Percentiles rank a stretch among this genome's conserved stretches.
phyloP scores from a whole-genome alignment of 352 stramenopile species.

The Globisporangium rhizosaccharum region DNA sequence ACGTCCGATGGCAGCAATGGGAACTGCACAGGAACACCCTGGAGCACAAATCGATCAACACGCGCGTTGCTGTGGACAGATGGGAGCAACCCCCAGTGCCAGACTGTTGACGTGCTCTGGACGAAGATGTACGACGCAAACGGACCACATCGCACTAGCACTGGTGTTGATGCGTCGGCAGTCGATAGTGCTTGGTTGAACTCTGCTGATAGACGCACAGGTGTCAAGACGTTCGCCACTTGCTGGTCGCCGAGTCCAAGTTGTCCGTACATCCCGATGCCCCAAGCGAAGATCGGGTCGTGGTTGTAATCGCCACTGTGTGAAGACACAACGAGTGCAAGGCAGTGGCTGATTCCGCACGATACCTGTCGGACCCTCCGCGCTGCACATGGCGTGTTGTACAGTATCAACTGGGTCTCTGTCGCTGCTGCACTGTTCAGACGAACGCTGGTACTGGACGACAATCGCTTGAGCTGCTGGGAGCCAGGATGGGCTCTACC shows the following conservation, averaged over 20 bases:
- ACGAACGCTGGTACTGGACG: background rate
- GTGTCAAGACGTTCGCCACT: slow-evolving; percentile 15
- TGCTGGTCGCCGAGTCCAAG: slow-evolving; percentile 31
- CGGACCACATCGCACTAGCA: slow-evolving; percentile 24
- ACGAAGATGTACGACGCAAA: slow-evolving; percentile 28
- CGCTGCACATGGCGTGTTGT: background rate
- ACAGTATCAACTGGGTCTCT: background rate
- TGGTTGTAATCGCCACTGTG: background rate
- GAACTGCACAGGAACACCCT: slow-evolving; percentile 10
- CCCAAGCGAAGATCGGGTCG: slow-evolving; percentile 26
- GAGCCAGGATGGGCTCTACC: slow-evolving; percentile 13
- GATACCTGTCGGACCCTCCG: slow-evolving; percentile 24
- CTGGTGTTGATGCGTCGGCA: background rate
- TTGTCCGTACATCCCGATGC: slow-evolving; percentile 35
- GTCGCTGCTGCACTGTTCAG: no score
- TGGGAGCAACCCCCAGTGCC: slow-evolving; percentile 32
- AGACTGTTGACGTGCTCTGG: slow-evolving; percentile 15
- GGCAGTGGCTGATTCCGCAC: slow-evolving; percentile 36
- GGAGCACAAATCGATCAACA: slow-evolving; percentile 7
- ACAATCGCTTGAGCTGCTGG: slow-evolving; percentile 17
- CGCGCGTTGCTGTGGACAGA: background rate
- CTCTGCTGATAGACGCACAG: slow-evolving; percentile 9
- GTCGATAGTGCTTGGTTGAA: slow-evolving; percentile 14
- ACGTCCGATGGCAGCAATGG: slow-evolving; percentile 14
- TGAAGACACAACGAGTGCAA: slow-evolving; percentile 14